Evolutionary conservation across 495 filamentous ascomycete species (phyloP), one percentile per base, ranked within the genome.

Genomic region (Penicillium parvum): DNA sequence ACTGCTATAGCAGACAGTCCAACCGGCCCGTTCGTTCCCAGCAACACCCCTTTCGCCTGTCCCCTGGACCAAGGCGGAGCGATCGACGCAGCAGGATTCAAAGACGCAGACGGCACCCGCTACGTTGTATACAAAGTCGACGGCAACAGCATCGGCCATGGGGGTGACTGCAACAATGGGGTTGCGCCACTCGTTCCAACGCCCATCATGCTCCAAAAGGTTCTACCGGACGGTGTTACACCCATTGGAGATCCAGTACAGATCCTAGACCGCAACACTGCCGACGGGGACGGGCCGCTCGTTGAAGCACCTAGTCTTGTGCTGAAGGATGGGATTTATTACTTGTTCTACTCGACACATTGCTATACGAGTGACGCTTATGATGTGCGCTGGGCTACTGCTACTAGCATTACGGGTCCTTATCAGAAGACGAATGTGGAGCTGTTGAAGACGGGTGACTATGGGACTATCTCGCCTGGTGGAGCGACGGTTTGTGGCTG

Each of bases 41-140:
- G 64, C n/a, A 34, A 64, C 1, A 40, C 47, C 3, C 73, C 78
- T 1, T 59, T 80, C 11, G 65, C 71, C 15, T 84, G 81, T 38
- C 72, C 68, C 6, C 48, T 72, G 0, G 48, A 64, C 4, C 54
- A 66, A 37, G 78, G 79, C 32, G 79, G 79, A 3, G 69, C 79
- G 2, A 83, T 84, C 53, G 79, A 84, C 39, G 55, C 79, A 8
- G 51, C 71, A 1, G 76, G 73, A 0, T 82, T 79, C 54, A 30
- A 51, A 9, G 77, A 83, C 47, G 45, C 35, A 0, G 74, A 76
- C 33, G 74, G 76, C 26, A 69, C 52, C n/a, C 64, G 69, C 6
- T 83, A 79, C 40, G 68, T 83, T 5, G 53, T 77, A 1, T 84
- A 77, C 64, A 84, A 84, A 49, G 64, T 84, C 5, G 76, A 85